Evolutionary conservation across 495 filamentous ascomycete genomes (phyloP).

Genomic region (Annulohypoxylon bovei): DNA sequence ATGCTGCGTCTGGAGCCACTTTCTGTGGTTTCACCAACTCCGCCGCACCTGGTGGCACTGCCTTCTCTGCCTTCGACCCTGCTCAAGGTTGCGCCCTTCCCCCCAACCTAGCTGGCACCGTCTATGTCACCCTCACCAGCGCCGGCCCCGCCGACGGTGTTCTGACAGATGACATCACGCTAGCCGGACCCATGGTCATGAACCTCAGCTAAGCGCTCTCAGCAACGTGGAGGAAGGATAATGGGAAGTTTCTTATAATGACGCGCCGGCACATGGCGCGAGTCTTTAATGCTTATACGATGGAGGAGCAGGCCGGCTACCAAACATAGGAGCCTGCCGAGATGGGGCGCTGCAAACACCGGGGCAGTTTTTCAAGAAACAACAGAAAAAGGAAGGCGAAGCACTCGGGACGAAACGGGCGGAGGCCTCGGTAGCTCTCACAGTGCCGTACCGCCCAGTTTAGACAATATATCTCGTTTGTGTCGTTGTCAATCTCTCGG

Average conservation of each 20-base stretch:
- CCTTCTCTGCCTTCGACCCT: slow-evolving; percentile 59
- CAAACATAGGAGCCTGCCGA: slow-evolving; percentile 3
- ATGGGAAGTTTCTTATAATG: slow-evolving; percentile 23
- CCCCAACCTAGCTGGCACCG: slow-evolving; percentile 61
- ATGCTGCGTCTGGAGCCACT: slow-evolving; percentile 52
- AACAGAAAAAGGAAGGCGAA: slow-evolving; percentile 17
- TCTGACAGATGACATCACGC: slow-evolving; percentile 61
- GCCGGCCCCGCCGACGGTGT: slow-evolving; percentile 52
- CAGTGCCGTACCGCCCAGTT: slow-evolving; percentile 39
- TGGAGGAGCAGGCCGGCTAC: not conserved
- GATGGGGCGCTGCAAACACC: slow-evolving; percentile 10
- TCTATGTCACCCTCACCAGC: slow-evolving; percentile 64
- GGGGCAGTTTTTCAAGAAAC: not conserved
- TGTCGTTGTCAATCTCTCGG: not conserved
- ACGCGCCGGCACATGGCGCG: slow-evolving; percentile 11
- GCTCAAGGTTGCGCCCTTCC: slow-evolving; percentile 62
- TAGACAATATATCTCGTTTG: slow-evolving; percentile 45
- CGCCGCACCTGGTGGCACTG: slow-evolving; percentile 60
- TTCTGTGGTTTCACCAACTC: slow-evolving; percentile 69
- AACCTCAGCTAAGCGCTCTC: slow-evolving; percentile 55
- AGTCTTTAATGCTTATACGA: slow-evolving; percentile 16
- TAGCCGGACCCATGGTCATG: slow-evolving; percentile 64
- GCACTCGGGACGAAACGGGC: slow-evolving; percentile 21
- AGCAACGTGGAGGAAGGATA: not conserved
- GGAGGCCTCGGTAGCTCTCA: slow-evolving; percentile 39